A percentile compares a stretch with the other conserved stretches of the same genome.
phyloP scores from a whole-genome alignment of 345 rosid species.

The Passiflora organensis region DNA sequence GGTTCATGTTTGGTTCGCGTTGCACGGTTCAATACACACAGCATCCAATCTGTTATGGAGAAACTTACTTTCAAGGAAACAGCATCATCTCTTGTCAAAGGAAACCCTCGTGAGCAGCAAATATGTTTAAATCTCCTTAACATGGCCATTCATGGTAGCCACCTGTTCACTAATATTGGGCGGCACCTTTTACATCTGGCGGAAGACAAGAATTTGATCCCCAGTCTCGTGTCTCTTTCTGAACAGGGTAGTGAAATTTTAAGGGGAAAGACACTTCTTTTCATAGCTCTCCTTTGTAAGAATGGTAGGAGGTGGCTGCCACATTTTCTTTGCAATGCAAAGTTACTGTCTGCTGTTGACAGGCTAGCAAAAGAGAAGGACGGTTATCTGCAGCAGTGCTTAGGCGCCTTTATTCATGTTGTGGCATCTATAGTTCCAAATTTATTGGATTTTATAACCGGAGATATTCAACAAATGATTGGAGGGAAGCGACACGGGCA shows the following conservation, averaged over 20 bases:
- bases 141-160: conserved; percentile 81
- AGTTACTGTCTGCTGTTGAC: conserved; percentile 72
- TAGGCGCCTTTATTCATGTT: conserved; percentile 64
- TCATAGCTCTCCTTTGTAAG: conserved; percentile 85
- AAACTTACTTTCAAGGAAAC: conserved; percentile 77
- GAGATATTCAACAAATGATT: conserved; percentile 76
- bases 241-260: conserved; percentile 91
- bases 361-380: conserved; percentile 90
- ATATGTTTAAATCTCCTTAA: conserved; percentile 79
- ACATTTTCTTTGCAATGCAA: conserved; percentile 71
- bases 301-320: conserved; percentile 77
- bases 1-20: conserved; percentile 98
- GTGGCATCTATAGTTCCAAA: conserved; percentile 64
- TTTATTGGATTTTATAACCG: conserved; percentile 64
- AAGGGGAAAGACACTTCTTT: conserved; percentile 70
- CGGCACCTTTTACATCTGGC: conserved; percentile 59
- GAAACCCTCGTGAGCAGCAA: conserved; percentile 91
- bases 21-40: conserved; percentile 73
- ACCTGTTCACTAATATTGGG: conserved; percentile 61
- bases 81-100: conserved; percentile 70
- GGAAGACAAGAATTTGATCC: conserved; percentile 80
- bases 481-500: conserved; percentile 85
- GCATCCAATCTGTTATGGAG: conserved; percentile 69
- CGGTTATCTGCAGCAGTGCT: conserved; percentile 60
- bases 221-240: conserved; percentile 62